A percentile compares a stretch with the other conserved stretches of the same genome.
These are phyloP conservation scores for Allium cepa DNA, from an alignment of 106 monocot genomes.

Conservation along the genomic window DNA sequence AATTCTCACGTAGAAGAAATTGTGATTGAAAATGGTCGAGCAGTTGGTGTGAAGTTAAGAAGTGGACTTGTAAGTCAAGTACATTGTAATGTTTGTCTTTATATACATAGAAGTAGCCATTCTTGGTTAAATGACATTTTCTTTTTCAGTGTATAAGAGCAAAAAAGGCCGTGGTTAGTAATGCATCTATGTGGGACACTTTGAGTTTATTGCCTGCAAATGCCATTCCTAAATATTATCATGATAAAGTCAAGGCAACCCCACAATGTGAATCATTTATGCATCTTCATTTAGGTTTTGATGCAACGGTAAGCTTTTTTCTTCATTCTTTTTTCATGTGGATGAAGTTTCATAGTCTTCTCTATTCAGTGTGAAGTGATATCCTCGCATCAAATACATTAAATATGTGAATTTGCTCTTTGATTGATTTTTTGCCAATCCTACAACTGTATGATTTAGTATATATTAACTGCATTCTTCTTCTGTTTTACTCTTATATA, in stretches of 20 bases:
- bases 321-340: background rate
- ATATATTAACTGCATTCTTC: too few relatives aligned
- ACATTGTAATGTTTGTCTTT: background rate
- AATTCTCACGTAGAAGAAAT: constrained; percentile 71
- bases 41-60: constrained; percentile 67
- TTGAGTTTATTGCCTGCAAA: constrained; percentile 60
- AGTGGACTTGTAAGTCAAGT: constrained; percentile 61
- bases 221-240: constrained; percentile 44
- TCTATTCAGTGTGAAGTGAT: too few relatives aligned
- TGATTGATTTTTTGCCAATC: too few relatives aligned
- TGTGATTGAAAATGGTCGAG: constrained; percentile 82
- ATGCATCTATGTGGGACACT: constrained; percentile 98
- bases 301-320: constrained; percentile 40
- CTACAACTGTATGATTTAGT: too few relatives aligned
- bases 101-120: background rate
- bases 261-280: constrained; percentile 96
- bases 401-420: too few relatives aligned
- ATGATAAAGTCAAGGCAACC: constrained; percentile 47
- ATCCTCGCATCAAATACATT: too few relatives aligned
- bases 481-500: too few relatives aligned
- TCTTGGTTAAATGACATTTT: background rate
- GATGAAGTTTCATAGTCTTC: too few relatives aligned
- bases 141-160: constrained; percentile 68
- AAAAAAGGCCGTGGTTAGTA: constrained; percentile 90
- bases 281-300: constrained; percentile 98